Base-by-base conservation (phyloP, 495 filamentous ascomycete genomes). In the Penicillium coffeae region DNA sequence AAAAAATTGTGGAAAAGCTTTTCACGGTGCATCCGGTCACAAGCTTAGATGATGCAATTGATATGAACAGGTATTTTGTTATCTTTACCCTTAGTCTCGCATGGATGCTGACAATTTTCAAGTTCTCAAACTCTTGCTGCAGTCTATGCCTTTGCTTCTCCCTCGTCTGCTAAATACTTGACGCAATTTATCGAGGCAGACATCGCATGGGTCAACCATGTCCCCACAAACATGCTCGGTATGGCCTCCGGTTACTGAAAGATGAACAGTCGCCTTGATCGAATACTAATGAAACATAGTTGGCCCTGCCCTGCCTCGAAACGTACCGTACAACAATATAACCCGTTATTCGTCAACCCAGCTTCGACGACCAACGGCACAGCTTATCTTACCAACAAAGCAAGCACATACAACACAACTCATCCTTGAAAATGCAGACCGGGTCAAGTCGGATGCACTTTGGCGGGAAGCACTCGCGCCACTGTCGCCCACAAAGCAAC, bases 171-270 rank as follows among this genome's bases (percentile, higher is more conserved):
- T 14, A 80, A 80, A 50, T 80, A 81, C 39, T 63, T 82, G 6
- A 63, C 70, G 14, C 76, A 79, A 45, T 77, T 74, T 51, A 66
- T 82, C 25, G 63, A 70, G 38, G 58, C 71, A 19, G 59, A 69
- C 7, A 58, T 70, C 19, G 69, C 76, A 0, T 76, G 65, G 52
- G 63, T 76, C 44, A 80, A 81, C 64, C 74, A 79, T 35, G 66
- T 79, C 7, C 77, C 77, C 4, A 51, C 52, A 8, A 64, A 71
- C 10, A 59, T 79, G 35, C 69, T 80, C 18, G 48, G 65, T 68
- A 54, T 36, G 56, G 40, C 9, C 33, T 36, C 8, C 4, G 8
- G 38, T 21, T 16, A 15, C 8, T 21, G 13, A 14, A 7, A 22
- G 10, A 3, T 9, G 21, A n/a, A n/a, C n/a, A n/a, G n/a, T n/a